Evolutionary conservation across 1,284 basidiomycete species (phyloP).

Genomic region (Trichosporon sp.): DNA sequence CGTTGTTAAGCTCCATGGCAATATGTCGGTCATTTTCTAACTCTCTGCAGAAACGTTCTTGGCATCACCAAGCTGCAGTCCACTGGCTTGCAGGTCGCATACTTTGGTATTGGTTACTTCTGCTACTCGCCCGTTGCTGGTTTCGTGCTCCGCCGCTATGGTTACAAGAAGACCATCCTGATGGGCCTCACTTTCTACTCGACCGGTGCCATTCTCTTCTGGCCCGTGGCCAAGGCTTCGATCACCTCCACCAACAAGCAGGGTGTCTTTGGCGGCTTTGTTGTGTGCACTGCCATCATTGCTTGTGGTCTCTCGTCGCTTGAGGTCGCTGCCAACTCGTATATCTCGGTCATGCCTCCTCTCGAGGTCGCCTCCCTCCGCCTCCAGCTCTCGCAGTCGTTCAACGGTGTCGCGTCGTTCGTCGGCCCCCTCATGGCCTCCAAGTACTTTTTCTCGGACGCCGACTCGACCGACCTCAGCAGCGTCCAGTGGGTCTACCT

Average conservation of each 20-base stretch:
- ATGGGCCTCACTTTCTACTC: conserved; percentile 40
- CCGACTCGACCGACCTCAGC: conserved; percentile 23
- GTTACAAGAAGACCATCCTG: conserved; percentile 48
- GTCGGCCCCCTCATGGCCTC: conserved; percentile 44
- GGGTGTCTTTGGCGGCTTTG: conserved; percentile 31
- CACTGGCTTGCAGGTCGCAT: conserved; percentile 46
- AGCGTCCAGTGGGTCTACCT: conserved; percentile 49
- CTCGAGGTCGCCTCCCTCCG: conserved; percentile 40
- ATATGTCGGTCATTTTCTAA: too few species aligned
- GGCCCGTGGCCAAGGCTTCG: conserved; percentile 44
- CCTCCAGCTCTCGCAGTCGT: conserved; percentile 42
- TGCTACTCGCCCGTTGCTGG: conserved; percentile 43
- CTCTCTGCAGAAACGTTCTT: too few species aligned
- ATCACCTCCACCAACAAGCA: too few species aligned
- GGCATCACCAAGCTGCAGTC: conserved; percentile 36
- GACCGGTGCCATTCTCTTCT: conserved; percentile 43
- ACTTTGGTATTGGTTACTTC: conserved; percentile 39
- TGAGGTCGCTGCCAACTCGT: conserved; percentile 44
- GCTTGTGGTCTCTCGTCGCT: conserved; percentile 44
- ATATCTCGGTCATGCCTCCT: conserved; percentile 44
- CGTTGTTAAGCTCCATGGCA: too few species aligned
- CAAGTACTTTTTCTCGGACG: conserved; percentile 43
- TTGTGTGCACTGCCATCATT: conserved; percentile 44
- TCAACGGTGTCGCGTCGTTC: conserved; percentile 48
- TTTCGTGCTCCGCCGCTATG: conserved; percentile 41